A percentile compares a stretch with the other conserved stretches of the same genome.
Conservation (phyloP, 768 basidiomycete genomes). For the Cubamyces lactineus region DNA sequence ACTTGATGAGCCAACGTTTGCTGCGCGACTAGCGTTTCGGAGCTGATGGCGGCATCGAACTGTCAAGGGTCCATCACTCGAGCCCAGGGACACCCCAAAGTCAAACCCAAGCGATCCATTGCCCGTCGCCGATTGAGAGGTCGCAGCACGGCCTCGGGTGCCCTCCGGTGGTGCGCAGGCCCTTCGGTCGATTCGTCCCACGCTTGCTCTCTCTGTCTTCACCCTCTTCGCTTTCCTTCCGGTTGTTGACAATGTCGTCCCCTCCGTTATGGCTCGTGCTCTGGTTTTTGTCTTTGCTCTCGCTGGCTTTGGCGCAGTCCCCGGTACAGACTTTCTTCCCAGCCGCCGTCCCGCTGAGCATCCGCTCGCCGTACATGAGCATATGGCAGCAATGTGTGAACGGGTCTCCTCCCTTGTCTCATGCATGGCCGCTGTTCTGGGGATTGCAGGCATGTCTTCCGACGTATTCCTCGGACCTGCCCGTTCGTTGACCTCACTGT, state of each 20-base stretch:
- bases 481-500: background rate
- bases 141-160: constrained; percentile 10
- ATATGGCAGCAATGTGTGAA: constrained; percentile 24
- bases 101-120: background rate
- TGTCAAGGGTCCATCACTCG: constrained; percentile 4
- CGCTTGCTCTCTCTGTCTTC: background rate
- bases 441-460: constrained; percentile 4
- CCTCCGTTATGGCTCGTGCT: background rate
- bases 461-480: no score
- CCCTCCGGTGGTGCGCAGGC: background rate
- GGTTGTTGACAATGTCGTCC: background rate
- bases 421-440: constrained; percentile 29
- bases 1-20: background rate
- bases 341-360: constrained; percentile 30
- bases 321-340: constrained; percentile 26
- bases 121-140: background rate
- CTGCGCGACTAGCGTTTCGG: background rate
- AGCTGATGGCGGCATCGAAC: constrained; percentile 6
- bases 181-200: background rate
- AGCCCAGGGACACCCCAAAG: background rate
- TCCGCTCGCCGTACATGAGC: constrained; percentile 34
- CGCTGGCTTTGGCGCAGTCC: constrained; percentile 6
- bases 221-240: background rate
- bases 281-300: constrained; percentile 5
- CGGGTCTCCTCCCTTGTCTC: background rate